A percentile compares a stretch with the other conserved stretches of the same genome.
Evolutionary conservation across 2,329 filamentous ascomycete genomes (phyloP).

Genomic region (Monosporascus ibericus): DNA sequence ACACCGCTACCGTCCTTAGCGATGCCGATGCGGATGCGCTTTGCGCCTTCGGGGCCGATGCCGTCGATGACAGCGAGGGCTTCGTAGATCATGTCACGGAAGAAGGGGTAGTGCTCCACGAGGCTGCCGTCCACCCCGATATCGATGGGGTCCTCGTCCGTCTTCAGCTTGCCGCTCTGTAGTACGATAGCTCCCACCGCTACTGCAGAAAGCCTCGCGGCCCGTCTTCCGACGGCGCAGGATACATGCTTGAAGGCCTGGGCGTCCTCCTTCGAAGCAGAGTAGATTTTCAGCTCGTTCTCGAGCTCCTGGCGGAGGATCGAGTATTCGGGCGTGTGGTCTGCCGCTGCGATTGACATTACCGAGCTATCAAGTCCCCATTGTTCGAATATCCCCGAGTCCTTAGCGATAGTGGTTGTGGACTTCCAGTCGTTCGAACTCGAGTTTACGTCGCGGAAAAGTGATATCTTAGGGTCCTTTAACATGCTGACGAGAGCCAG

Average conservation of each 20-base stretch:
- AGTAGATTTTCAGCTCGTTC: slow-evolving; percentile 67
- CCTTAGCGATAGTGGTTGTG: slow-evolving; percentile 60
- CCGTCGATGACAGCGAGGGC: slow-evolving; percentile 69
- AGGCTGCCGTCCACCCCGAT: slow-evolving; percentile 92
- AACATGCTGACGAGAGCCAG: slow-evolving; percentile 68
- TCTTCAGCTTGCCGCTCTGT: slow-evolving; percentile 65
- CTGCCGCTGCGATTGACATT: slow-evolving; percentile 79
- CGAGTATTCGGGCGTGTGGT: slow-evolving; percentile 65
- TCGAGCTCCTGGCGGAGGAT: slow-evolving; percentile 74
- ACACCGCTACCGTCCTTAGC: slow-evolving; percentile 95
- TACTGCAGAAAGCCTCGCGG: slow-evolving; percentile 80
- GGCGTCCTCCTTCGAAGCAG: slow-evolving; percentile 75
- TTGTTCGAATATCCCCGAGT: slow-evolving; percentile 64
- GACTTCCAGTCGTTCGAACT: slow-evolving; percentile 63
- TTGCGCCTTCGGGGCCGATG: slow-evolving; percentile 72
- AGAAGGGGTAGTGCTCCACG: slow-evolving; percentile 93
- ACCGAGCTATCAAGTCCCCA: slow-evolving; percentile 93
- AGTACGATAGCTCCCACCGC: slow-evolving; percentile 81
- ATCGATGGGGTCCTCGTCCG: slow-evolving; percentile 68
- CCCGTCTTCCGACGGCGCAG: slow-evolving; percentile 78
- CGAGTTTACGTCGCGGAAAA: slow-evolving; percentile 74
- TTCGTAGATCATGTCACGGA: slow-evolving; percentile 82
- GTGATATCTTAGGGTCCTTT: slow-evolving; percentile 56
- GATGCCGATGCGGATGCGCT: slow-evolving; percentile 87
- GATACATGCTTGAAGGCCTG: slow-evolving; percentile 80